A percentile compares a stretch with the other conserved stretches of the same genome.
These are phyloP conservation scores for Neurospora africana DNA, from an alignment of 495 filamentous ascomycete genomes.

Conservation along the genomic window DNA sequence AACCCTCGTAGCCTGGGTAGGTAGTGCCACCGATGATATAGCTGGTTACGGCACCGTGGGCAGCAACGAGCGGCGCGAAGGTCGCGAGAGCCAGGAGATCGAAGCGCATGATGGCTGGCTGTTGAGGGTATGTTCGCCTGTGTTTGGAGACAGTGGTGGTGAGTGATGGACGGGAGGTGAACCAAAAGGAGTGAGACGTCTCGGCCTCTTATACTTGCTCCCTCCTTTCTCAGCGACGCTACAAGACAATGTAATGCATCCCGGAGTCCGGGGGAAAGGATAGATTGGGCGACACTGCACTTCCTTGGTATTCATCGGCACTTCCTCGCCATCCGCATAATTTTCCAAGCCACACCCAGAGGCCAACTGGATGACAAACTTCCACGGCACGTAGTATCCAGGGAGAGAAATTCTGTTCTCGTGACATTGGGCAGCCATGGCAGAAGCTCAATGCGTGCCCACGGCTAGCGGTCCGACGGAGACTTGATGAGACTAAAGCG, in stretches of 20 bases:
- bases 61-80: slow-evolving; percentile 26
- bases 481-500: neutral
- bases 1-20: slow-evolving; percentile 40
- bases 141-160: neutral
- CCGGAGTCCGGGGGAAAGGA: neutral
- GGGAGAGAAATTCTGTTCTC: neutral
- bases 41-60: slow-evolving; percentile 44
- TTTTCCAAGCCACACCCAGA: neutral
- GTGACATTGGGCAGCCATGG: neutral
- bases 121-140: neutral
- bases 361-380: neutral
- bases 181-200: neutral
- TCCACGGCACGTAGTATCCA: neutral
- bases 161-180: neutral
- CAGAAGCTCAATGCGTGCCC: neutral
- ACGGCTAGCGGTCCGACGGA: neutral
- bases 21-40: slow-evolving; percentile 39
- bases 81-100: neutral
- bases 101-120: slow-evolving; percentile 5
- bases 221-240: neutral
- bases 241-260: neutral
- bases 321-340: neutral
- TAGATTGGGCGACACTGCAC: neutral
- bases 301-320: neutral
- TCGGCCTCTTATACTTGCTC: neutral